Evolutionary conservation across 169 alveolate species (phyloP), one percentile per base, ranked within the genome.

Genomic region (Eimeria mitis): DNA sequence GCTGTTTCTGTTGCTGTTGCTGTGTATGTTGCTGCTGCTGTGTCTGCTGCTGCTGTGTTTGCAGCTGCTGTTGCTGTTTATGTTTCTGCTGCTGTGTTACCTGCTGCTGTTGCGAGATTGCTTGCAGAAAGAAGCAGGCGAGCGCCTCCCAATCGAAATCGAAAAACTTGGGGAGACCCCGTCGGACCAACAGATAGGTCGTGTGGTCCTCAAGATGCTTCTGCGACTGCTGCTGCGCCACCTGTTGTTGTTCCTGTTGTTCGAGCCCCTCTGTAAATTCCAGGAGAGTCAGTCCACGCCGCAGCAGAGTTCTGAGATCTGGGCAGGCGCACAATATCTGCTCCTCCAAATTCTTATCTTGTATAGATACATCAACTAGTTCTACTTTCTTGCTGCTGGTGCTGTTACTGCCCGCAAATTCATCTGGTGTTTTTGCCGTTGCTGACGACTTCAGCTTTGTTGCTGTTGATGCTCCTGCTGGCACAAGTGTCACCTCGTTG

Each of bases 111-210:
- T 70, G 73, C 56, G 11, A 2, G 59, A 25, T 14, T 54, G 54
- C 70, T 31, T 31, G 95, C 52, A 91, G 21, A 19, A 91, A 34
- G 65, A 34, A 59, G 23, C 56, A 52, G n/a, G 95, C 89, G 40
- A 92, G 89, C 34, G 76, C 31, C 52, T 88, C 91, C 78, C 87
- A 49, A 44, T 83, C 88, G n/a, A 92, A 34, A 31, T 92, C 96
- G 44, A 92, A 92, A 34, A 92, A 92, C 87, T 92, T 92, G 42
- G 96, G 96, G 54, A 92, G 89, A 56, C 96, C 96, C 49, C 89
- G 89, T 40, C 96, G 96, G 81, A 92, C 83, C 54, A 92, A 84
- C 31, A 49, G 68, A n/a, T 49, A 52, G 40, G 54, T 21, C 54
- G 19, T 1, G 75, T 70, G 94, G 4, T 25, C 81, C 54, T 63